phyloP scores from a whole-genome alignment of 1,139 yeast genomes.

The Geotrichum candidum region DNA sequence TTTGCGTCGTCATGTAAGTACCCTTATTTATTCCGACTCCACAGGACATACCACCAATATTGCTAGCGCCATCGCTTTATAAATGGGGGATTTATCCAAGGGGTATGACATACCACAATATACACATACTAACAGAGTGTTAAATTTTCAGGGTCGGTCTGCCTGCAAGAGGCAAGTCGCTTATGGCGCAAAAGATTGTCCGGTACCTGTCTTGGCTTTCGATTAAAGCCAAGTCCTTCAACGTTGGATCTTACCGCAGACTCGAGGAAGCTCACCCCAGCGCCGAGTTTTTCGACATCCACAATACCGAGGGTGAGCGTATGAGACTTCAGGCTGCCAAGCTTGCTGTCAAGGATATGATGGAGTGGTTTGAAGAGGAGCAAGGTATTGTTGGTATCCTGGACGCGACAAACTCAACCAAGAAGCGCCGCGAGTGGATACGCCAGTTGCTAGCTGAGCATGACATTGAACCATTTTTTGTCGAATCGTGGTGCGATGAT shows the following conservation, averaged over 20 bases:
- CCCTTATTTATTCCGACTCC: not conserved
- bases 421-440: constrained; percentile 62
- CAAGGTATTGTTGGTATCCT: constrained; percentile 85
- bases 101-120: not conserved
- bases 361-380: constrained; percentile 77
- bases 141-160: constrained; percentile 45
- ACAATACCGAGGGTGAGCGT: constrained; percentile 56
- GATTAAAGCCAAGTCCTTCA: constrained; percentile 78
- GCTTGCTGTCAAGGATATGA: constrained; percentile 73
- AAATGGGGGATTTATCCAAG: not conserved
- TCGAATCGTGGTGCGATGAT: constrained; percentile 89
- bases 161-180: constrained; percentile 73
- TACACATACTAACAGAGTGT: not conserved
- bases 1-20: constrained; percentile 39
- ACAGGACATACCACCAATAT: not conserved
- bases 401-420: constrained; percentile 82
- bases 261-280: constrained; percentile 49
- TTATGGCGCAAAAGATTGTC: constrained; percentile 75
- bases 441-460: constrained; percentile 57
- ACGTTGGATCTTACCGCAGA: constrained; percentile 82
- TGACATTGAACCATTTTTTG: constrained; percentile 78
- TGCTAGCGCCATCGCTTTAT: not conserved
- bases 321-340: constrained; percentile 65
- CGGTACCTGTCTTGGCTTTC: constrained; percentile 90
- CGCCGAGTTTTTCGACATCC: constrained; percentile 74